Evolutionary conservation across 225 moss, liverwort and hornwort species (phyloP).

Genomic region (Pleurozium schreberi): DNA sequence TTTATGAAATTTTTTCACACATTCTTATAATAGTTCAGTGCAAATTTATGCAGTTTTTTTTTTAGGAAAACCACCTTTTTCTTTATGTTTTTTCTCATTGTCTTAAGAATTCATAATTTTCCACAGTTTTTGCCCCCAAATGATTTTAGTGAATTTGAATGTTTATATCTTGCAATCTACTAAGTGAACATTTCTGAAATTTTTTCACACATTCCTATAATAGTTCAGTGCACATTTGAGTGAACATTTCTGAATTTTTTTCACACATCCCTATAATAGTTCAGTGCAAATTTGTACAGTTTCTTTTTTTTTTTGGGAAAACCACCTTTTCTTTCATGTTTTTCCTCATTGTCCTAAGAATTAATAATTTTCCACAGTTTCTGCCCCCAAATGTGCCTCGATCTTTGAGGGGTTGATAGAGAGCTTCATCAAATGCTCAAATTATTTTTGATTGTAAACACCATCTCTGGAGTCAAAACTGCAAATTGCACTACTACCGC

Average conservation of each 20-base stretch:
- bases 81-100: background rate
- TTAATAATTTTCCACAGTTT: background rate
- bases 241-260: background rate
- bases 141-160: too few species aligned
- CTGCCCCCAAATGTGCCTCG: background rate
- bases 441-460: background rate
- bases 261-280: background rate
- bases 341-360: background rate
- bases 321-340: background rate
- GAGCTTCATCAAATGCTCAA: background rate
- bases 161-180: background rate
- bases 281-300: background rate
- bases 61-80: background rate
- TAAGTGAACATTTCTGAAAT: background rate
- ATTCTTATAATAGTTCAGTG: background rate
- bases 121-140: background rate
- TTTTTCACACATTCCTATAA: background rate
- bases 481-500: background rate
- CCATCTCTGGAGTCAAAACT: background rate
- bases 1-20: too few species aligned
- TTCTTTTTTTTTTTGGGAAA: background rate
- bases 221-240: background rate
- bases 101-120: background rate
- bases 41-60: background rate
- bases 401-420: too few species aligned